phyloP scores from a whole-genome alignment of 345 rosid genomes.

The Bruguiera parviflora region DNA sequence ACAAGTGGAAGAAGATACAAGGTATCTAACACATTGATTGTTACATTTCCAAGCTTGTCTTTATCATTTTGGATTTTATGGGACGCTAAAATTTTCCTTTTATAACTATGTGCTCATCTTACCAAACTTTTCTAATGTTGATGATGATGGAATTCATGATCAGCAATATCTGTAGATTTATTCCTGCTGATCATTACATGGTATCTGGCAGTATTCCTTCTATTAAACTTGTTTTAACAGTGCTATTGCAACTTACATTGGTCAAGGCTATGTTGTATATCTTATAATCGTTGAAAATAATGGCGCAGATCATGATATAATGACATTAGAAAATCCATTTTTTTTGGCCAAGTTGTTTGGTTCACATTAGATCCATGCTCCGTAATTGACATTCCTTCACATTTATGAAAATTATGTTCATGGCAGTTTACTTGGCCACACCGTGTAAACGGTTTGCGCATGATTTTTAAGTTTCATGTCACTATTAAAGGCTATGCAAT shows the following conservation, averaged over 20 bases:
- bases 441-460: neutral
- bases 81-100: neutral
- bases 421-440: neutral
- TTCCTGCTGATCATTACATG: constrained; percentile 2
- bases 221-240: neutral
- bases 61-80: neutral
- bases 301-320: too few species aligned
- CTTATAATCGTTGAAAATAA: neutral
- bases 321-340: too few species aligned
- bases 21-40: constrained; percentile 24
- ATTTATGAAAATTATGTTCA: neutral
- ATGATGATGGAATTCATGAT: too few species aligned
- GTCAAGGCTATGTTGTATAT: neutral
- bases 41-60: neutral
- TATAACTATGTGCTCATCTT: too few species aligned
- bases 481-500: neutral
- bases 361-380: too few species aligned
- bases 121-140: too few species aligned
- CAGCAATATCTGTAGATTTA: too few species aligned
- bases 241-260: neutral
- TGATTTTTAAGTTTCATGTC: neutral
- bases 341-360: too few species aligned
- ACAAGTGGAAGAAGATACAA: constrained; percentile 26
- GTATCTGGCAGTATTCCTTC: neutral
- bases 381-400: neutral